Evolutionary conservation across 2,329 filamentous ascomycete genomes (phyloP), one percentile per base, ranked within the genome.

Genomic region (Parafenestella ontariensis): DNA sequence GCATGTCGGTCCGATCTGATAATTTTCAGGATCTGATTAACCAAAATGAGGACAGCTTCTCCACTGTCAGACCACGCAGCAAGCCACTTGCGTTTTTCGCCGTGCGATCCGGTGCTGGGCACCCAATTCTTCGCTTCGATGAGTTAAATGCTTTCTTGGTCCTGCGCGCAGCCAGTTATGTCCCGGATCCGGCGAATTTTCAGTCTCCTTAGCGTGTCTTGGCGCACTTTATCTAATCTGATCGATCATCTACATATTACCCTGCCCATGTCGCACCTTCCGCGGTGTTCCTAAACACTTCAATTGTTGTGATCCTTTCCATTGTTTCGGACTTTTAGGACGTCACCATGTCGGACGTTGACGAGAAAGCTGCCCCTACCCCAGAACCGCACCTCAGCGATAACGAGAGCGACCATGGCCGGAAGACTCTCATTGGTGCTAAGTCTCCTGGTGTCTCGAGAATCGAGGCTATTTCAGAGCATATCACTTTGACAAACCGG

Each of bases 401-500:
- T n/a, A n/a, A n/a, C n/a, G n/a, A 34, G 3, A 34, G 31, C 31
- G 31, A 34, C 13, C 11, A 34, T 34, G 31, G 15, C 10, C 15
- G 10, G 31, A 34, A 34, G 31, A 34, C 59, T n/a, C 51, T 74
- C 7, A 53, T 65, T 10, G 68, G 65, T n/a, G 59, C 52, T 33
- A 77, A 73, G 56, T 79, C 76, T 15, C 77, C 84, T 5, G 86
- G 86, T 69, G 85, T 89, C 6, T 74, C 70, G n/a, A 83, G 86
- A 10, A 82, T 88, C 57, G 84, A 87, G 70, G 82, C 82, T 26
- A 76, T 88, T 42, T 75, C 81, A 6, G 72, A 78, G 8, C 79
- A 83, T 57, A 79, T 88, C 33, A 85, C 81, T 17, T 57, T 73
- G 3, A 54, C 62, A 13, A 84, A 88, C 67, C 83, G 84, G 26